Base-by-base conservation (phyloP, 805 yeast species). In the Yarrowia sp. region DNA sequence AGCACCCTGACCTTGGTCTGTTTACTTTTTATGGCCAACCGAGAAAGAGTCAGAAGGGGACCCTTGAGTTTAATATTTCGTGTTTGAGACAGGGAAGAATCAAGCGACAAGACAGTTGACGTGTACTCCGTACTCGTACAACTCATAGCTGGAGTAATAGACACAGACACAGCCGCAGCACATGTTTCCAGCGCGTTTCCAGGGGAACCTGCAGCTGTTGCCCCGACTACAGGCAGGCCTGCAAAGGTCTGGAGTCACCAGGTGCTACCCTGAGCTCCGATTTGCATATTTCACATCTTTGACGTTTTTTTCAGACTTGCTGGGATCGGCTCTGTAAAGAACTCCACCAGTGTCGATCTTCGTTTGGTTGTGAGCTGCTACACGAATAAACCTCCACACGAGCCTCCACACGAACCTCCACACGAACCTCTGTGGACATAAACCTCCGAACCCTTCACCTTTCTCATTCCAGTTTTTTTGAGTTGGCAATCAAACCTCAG, bases 401-500 rank as follows among this genome's bases (percentile, higher is more conserved):
- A 24, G 6, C 30, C 30, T 24, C 30, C 30, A 24, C 30, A 24
- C 30, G 3, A 24, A 24, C 30, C 30, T 24, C 30, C 30, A 24
- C 30, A 24, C 30, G 6, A 24, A 24, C 30, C 30, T 24, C 30
- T 24, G 30, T 24, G 2, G 30, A 24, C 30, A 24, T 24, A 24
- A 24, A 24, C 30, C 30, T 24, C 30, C 6, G 30, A 7, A 24
- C 30, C 30, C 30, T 24, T 24, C 30, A 24, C 30, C 30, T 24
- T 24, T 24, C 30, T 24, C 30, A 24, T 24, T 24, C 20, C 30
- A 8, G 12, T 19, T 33, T 49, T 19, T 33, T 49, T 49, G 53
- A 49, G 53, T 49, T 49, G 53, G 38, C 53, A 49, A 49, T n/a
- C 38, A 30, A 49, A 49, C 36, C 34, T 46, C 50, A 12, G 46